Evolutionary conservation across 1,284 basidiomycete genomes (phyloP), one percentile per base, ranked within the genome.

Genomic region (Erythrobasidium hasegawianum): DNA sequence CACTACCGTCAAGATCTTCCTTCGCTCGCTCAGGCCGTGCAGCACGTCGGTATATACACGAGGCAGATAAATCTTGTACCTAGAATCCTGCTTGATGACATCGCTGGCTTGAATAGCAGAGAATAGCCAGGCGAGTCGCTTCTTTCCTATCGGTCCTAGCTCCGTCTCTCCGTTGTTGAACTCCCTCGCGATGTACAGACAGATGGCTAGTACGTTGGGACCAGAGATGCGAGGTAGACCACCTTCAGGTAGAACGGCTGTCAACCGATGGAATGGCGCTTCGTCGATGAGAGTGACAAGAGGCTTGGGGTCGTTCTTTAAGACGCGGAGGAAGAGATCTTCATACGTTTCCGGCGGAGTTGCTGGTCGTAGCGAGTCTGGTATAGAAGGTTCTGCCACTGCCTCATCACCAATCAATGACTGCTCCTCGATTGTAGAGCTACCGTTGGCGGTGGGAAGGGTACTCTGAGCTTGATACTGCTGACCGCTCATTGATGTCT

Each of bases 291-390:
- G 29, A n/a, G 8, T 16, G 1, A n/a, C 40, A 13, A 64, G 39
- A 10, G 54, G 53, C 20, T 64, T 27, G 2, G 53, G 8, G 2
- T 43, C 18, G 9, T 50, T 16, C 11, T 27, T 43, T 16, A 64
- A 22, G 10, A 38, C 26, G 20, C 41, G 53, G 2, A 64, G 43
- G 61, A 64, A 64, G 33, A 64, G 26, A 22, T 64, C 61, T 38
- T 64, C 61, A 27, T 64, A 64, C 20, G 20, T 39, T 33, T 56
- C 26, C 10, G 24, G 26, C 11, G 61, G 61, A 20, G 61, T 64
- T n/a, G 33, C 14, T 9, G 52, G 27, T 8, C 54, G 38, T 14
- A 56, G 24, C 4, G 16, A 20, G 5, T 33, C 43, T 29, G 3
- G 57, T 14, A 53, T 22, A 16, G 50, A 24, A 20, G 50, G n/a